These are phyloP conservation scores for Psilocybe cubensis DNA, from an alignment of 768 basidiomycete genomes.

Conservation along the genomic window DNA sequence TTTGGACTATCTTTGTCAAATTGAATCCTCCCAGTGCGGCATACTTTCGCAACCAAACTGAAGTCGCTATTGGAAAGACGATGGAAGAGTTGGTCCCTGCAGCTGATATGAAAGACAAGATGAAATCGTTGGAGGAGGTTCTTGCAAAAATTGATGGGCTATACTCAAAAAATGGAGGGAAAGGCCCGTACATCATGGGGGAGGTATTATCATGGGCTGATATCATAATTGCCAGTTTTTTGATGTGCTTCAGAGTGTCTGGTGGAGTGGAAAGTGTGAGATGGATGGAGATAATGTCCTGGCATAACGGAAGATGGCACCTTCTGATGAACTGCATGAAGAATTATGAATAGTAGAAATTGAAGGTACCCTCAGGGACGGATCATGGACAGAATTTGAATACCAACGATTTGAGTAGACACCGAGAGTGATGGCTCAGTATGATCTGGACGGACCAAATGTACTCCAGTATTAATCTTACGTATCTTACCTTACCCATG, in stretches of 20 bases:
- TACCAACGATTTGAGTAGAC: too few species aligned
- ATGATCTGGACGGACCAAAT: too few species aligned
- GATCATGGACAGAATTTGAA: too few species aligned
- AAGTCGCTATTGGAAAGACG: not conserved
- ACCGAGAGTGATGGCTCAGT: too few species aligned
- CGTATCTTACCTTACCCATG: too few species aligned
- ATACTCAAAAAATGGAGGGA: conserved; percentile 23
- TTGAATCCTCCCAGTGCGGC: not conserved
- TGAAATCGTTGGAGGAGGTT: conserved; percentile 25
- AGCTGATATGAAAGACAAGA: not conserved
- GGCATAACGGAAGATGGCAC: conserved; percentile 24
- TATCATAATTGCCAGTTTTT: conserved; percentile 32
- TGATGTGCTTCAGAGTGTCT: conserved; percentile 16
- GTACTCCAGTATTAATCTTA: too few species aligned
- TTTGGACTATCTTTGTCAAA: not conserved
- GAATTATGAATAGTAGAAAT: conserved; percentile 1
- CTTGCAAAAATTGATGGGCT: conserved; percentile 27
- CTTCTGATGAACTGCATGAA: conserved; percentile 8
- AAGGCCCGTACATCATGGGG: conserved; percentile 36
- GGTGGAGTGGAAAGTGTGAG: conserved; percentile 21
- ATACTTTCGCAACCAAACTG: not conserved
- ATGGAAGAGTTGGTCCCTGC: not conserved
- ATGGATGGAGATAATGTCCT: conserved; percentile 21
- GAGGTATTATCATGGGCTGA: conserved; percentile 41
- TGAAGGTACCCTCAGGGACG: too few species aligned